Conservation (phyloP, 768 basidiomycete species). For the Leccinum subtestaceum region DNA sequence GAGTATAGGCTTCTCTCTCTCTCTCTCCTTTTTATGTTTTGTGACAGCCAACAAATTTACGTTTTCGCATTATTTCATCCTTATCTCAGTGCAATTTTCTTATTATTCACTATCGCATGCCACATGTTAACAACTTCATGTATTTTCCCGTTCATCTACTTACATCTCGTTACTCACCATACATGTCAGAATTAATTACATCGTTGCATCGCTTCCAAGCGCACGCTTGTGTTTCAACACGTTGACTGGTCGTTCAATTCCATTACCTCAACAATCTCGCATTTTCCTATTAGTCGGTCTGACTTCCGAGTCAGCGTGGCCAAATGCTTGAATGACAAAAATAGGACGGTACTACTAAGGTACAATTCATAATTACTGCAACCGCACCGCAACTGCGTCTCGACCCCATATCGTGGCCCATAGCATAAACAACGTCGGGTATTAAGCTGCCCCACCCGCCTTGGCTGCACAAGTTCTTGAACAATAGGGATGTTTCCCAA, state of each 20-base stretch:
- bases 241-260: not conserved
- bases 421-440: not conserved
- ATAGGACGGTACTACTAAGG: constrained; percentile 13
- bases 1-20: not conserved
- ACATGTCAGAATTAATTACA: not conserved
- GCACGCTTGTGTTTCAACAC: not conserved
- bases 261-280: not conserved
- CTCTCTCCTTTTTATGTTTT: not conserved
- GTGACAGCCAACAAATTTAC: not conserved
- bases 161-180: not conserved
- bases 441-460: constrained; percentile 19
- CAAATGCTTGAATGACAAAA: not conserved
- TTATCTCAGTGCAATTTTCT: not conserved
- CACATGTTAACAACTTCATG: not conserved
- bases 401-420: not conserved
- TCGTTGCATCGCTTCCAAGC: not conserved
- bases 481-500: constrained; percentile 34
- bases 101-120: not conserved
- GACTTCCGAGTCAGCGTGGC: too few relatives aligned
- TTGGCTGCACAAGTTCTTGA: constrained; percentile 32
- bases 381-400: not conserved
- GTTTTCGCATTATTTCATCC: not conserved
- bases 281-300: not conserved
- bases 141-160: not conserved
- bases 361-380: constrained; percentile 23